A percentile compares a stretch with the other conserved stretches of the same genome.
Evolutionary conservation across 345 rosid genomes (phyloP).

Genomic region (Syzygium grande): DNA sequence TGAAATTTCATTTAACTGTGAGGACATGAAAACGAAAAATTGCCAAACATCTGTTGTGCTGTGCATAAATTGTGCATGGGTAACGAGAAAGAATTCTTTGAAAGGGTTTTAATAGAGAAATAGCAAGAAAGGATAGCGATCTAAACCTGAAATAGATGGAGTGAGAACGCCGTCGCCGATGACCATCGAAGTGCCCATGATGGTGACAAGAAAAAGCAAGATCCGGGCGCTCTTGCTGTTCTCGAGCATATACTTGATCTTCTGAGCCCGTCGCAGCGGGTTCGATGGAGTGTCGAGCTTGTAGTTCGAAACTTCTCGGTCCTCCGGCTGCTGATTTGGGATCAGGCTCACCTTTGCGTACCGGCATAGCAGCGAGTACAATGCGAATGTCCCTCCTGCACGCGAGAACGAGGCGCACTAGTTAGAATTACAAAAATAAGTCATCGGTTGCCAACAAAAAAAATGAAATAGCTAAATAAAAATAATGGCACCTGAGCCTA

Average conservation of each 20-base stretch:
- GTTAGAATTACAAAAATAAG: neutral
- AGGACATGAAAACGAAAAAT: neutral
- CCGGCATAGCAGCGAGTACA: slow-evolving; percentile 60
- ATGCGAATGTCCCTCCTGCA: slow-evolving; percentile 74
- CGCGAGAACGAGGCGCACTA: too few relatives aligned
- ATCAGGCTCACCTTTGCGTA: slow-evolving; percentile 41
- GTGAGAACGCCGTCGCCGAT: slow-evolving; percentile 85
- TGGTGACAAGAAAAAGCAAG: slow-evolving; percentile 51
- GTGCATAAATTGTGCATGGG: neutral
- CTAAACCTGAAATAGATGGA: slow-evolving; percentile 62
- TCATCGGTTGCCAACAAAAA: neutral
- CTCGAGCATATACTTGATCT: slow-evolving; percentile 43
- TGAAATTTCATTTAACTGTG: neutral
- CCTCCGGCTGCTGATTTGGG: slow-evolving; percentile 73
- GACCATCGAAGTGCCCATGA: slow-evolving; percentile 76
- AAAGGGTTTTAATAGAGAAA: neutral
- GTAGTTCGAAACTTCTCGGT: slow-evolving; percentile 51
- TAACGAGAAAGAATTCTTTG: neutral
- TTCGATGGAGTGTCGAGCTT: slow-evolving; percentile 40
- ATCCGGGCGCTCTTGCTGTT: slow-evolving; percentile 20
- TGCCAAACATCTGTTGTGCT: neutral
- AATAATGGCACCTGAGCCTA: neutral
- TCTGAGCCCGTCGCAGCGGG: slow-evolving; percentile 28
- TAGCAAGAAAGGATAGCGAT: neutral
- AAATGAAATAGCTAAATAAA: neutral